Evolutionary conservation across 2,329 filamentous ascomycete species (phyloP).

Genomic region (Ophiostoma ulmi): DNA sequence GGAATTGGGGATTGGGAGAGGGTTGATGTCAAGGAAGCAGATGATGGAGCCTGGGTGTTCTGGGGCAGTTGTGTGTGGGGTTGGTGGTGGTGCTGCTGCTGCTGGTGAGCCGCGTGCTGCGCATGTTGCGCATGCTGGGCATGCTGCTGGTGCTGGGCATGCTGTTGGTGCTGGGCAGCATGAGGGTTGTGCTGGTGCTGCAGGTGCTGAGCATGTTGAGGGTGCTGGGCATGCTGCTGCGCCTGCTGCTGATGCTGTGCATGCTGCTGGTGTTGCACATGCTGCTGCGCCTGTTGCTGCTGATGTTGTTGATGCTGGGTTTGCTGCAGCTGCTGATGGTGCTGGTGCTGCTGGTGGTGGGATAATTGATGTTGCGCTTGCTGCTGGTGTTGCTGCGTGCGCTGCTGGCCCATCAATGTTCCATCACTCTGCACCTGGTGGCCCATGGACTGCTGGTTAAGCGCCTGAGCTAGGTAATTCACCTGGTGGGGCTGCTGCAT

Average conservation of each 20-base stretch:
- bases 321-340: slow-evolving; percentile 21
- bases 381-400: slow-evolving; percentile 30
- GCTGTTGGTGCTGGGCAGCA: slow-evolving; percentile 27
- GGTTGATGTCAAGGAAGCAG: slow-evolving; percentile 43
- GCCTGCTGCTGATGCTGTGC: slow-evolving; percentile 22
- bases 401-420: slow-evolving; percentile 33
- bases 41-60: slow-evolving; percentile 29
- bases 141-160: slow-evolving; percentile 25
- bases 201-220: slow-evolving; percentile 23
- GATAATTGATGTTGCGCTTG: slow-evolving; percentile 26
- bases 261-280: slow-evolving; percentile 25
- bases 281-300: slow-evolving; percentile 21
- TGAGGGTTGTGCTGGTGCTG: slow-evolving; percentile 33
- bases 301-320: slow-evolving; percentile 25
- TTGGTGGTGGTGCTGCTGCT: slow-evolving; percentile 23
- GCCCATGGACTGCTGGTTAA: slow-evolving; percentile 34
- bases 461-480: slow-evolving; percentile 36
- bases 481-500: slow-evolving; percentile 39
- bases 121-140: slow-evolving; percentile 31
- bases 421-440: slow-evolving; percentile 34
- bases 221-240: slow-evolving; percentile 25
- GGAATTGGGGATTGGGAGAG: slow-evolving; percentile 41
- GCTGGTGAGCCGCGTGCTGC: slow-evolving; percentile 26
- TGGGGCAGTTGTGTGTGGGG: slow-evolving; percentile 24
- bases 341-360: slow-evolving; percentile 25